Evolutionary conservation across 768 basidiomycete genomes (phyloP).

Genomic region (Tremella mesenterica): DNA sequence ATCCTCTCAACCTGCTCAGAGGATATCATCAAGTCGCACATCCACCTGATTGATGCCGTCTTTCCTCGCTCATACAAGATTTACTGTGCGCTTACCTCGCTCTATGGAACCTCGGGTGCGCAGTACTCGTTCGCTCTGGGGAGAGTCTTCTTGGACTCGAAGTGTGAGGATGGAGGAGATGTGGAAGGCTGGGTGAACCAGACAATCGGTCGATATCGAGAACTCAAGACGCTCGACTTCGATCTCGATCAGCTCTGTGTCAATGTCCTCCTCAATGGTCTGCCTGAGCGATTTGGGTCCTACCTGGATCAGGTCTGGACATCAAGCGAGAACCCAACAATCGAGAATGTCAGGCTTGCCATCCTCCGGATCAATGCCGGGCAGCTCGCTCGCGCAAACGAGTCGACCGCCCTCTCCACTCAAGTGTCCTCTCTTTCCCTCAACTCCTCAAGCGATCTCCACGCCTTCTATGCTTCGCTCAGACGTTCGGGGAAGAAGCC

Average conservation of each 20-base stretch:
- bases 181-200: conserved; percentile 7
- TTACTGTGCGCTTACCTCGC: neutral
- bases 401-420: conserved; percentile 1
- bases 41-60: neutral
- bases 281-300: conserved; percentile 4
- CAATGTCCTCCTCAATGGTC: conserved; percentile 7
- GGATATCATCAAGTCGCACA: conserved; percentile 1
- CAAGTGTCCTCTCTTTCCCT: conserved; percentile 1
- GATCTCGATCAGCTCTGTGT: conserved; percentile 5
- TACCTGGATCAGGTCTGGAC: conserved; percentile 3
- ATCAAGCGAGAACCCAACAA: neutral
- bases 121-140: conserved; percentile 6
- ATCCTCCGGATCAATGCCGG: conserved; percentile 6
- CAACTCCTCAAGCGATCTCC: neutral
- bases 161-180: conserved; percentile 2
- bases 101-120: conserved; percentile 6
- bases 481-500: conserved; percentile 4
- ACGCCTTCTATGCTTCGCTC: conserved; percentile 3
- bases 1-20: conserved; percentile 2
- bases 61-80: conserved; percentile 2
- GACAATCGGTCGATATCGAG: conserved; percentile 1
- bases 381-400: conserved; percentile 4
- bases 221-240: conserved; percentile 5
- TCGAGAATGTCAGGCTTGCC: neutral
- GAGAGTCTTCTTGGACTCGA: conserved; percentile 1